Evolutionary conservation across 208 protist species (phyloP).

Genomic region (Histomonas meleagridis): DNA sequence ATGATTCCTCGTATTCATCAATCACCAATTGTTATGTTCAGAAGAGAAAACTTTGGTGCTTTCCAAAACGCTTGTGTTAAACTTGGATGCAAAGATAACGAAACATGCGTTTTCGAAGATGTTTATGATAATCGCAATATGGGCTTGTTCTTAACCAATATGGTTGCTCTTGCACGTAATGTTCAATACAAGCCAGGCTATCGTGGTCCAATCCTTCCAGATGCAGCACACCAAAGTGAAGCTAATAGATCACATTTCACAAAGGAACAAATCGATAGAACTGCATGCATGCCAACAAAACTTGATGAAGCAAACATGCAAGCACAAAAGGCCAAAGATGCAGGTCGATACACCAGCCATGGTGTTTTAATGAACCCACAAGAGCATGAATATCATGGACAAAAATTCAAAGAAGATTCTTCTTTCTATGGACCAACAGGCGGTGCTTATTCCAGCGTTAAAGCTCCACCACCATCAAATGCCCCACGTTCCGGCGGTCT

Average conservation of each 20-base stretch:
- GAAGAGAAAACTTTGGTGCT: constrained; percentile 2
- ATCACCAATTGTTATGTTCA: neutral
- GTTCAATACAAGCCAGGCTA: constrained; percentile 13
- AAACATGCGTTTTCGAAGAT: constrained; percentile 1
- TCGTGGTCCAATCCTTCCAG: constrained; percentile 3
- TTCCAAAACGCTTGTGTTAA: neutral
- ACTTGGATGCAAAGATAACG: neutral
- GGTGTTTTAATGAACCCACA: too few species aligned
- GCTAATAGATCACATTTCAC: neutral
- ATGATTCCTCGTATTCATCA: neutral
- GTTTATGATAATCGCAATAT: constrained; percentile 19
- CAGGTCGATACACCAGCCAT: too few species aligned
- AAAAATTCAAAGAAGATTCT: too few species aligned
- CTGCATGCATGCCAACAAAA: too few species aligned
- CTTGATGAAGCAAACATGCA: too few species aligned
- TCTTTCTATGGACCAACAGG: too few species aligned
- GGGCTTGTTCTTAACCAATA: neutral
- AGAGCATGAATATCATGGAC: too few species aligned
- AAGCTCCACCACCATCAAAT: too few species aligned
- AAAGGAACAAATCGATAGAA: neutral
- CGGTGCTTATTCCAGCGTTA: too few species aligned
- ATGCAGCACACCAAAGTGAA: neutral
- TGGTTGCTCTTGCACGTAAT: neutral
- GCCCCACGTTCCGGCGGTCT: too few species aligned
- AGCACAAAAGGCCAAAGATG: too few species aligned